phyloP scores from a whole-genome alignment of 768 basidiomycete species.

The Boletellus sp. region DNA sequence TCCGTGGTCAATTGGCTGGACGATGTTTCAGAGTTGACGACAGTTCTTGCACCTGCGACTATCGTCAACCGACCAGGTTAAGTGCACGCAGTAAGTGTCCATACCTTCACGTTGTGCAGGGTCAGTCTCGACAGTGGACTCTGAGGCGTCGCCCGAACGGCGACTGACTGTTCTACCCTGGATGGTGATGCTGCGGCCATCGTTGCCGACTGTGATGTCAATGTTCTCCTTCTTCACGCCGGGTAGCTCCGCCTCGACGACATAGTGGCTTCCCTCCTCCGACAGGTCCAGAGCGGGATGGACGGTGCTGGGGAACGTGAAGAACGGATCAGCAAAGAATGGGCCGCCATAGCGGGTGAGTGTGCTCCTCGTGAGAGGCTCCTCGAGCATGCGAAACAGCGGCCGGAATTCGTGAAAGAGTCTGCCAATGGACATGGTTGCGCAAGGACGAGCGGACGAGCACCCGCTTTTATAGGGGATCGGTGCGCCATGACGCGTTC shows the following conservation, averaged over 20 bases:
- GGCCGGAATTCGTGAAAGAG: slow-evolving; percentile 70
- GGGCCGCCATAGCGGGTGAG: slow-evolving; percentile 31
- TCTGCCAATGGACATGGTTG: slow-evolving; percentile 62
- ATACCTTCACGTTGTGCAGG: slow-evolving; percentile 29
- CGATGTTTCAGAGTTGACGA: slow-evolving; percentile 16
- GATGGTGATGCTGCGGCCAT: slow-evolving; percentile 67
- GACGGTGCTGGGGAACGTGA: slow-evolving; percentile 29
- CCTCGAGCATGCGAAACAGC: slow-evolving; percentile 72
- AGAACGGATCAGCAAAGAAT: slow-evolving; percentile 51
- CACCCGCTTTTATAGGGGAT: slow-evolving; percentile 10
- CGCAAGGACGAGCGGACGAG: neutral
- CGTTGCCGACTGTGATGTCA: slow-evolving; percentile 66
- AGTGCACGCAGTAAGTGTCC: neutral
- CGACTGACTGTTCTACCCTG: slow-evolving; percentile 52
- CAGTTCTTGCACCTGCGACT: slow-evolving; percentile 9
- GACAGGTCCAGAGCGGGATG: slow-evolving; percentile 65
- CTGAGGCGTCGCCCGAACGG: slow-evolving; percentile 17
- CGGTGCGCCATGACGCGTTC: slow-evolving; percentile 11
- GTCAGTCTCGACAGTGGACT: slow-evolving; percentile 12
- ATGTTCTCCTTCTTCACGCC: slow-evolving; percentile 77
- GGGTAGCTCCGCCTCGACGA: slow-evolving; percentile 75
- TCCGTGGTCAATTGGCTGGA: slow-evolving; percentile 55
- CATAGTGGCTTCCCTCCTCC: slow-evolving; percentile 60
- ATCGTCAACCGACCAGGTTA: neutral
- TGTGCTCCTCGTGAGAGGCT: slow-evolving; percentile 48